Evolutionary conservation across 768 basidiomycete genomes (phyloP).

Genomic region (Suillus subaureus): DNA sequence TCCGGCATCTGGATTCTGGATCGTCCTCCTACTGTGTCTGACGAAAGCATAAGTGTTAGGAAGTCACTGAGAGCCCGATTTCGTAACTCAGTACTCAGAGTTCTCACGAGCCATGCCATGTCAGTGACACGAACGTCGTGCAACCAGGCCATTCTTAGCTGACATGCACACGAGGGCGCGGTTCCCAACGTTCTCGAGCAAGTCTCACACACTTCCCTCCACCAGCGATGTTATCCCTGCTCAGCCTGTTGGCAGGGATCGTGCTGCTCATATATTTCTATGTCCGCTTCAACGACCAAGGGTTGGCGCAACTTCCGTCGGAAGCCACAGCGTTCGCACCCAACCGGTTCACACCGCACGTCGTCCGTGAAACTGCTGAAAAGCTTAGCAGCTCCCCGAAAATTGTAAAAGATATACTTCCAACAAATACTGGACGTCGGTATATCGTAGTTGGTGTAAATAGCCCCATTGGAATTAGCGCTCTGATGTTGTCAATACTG

Average conservation of each 20-base stretch:
- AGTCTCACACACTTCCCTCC: not conserved
- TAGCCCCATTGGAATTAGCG: conserved; percentile 13
- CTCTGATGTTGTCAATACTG: conserved; percentile 6
- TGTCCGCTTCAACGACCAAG: conserved; percentile 53
- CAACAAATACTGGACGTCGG: conserved; percentile 68
- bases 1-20: not conserved
- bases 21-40: not conserved
- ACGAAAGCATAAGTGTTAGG: not conserved
- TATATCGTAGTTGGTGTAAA: conserved; percentile 78
- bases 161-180: too few relatives aligned
- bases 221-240: conserved; percentile 19
- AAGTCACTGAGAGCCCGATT: not conserved
- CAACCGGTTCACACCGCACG: conserved; percentile 47
- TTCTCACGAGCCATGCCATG: not conserved
- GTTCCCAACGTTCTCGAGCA: not conserved
- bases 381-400: conserved; percentile 37
- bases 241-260: conserved; percentile 14
- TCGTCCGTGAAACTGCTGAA: conserved; percentile 42
- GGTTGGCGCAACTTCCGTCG: conserved; percentile 51
- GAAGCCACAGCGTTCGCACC: conserved; percentile 54
- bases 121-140: too few relatives aligned
- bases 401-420: conserved; percentile 48
- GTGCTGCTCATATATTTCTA: conserved; percentile 35
- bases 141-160: too few relatives aligned
- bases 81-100: not conserved